Percentiles rank a stretch among this genome's conserved stretches.
These are phyloP conservation scores for Monosporascus sp. DNA, from an alignment of 2,329 filamentous ascomycete genomes.

Conservation along the genomic window DNA sequence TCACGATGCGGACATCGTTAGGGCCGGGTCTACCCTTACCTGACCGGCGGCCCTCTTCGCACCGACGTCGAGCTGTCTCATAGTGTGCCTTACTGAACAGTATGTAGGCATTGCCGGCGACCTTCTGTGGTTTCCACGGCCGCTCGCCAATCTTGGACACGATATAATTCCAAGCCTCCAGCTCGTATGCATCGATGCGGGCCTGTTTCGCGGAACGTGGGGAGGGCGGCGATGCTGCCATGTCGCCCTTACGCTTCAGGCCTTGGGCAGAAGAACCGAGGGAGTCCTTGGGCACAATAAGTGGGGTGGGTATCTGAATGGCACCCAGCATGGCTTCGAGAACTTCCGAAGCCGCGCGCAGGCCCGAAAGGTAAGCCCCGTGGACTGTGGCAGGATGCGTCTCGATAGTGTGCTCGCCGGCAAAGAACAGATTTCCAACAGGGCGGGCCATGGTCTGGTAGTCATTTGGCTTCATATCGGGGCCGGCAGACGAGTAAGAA, in stretches of 20 bases:
- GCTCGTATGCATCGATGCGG: slow-evolving; percentile 53
- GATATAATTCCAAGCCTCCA: slow-evolving; percentile 48
- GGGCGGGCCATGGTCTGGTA: slow-evolving; percentile 87
- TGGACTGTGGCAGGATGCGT: slow-evolving; percentile 97
- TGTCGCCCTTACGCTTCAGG: slow-evolving; percentile 50
- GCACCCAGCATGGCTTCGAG: slow-evolving; percentile 76
- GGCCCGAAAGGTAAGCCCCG: slow-evolving; percentile 88
- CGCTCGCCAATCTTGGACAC: slow-evolving; percentile 64
- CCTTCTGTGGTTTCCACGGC: slow-evolving; percentile 66
- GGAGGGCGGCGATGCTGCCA: slow-evolving; percentile 22
- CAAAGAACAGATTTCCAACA: slow-evolving; percentile 87
- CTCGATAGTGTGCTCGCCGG: slow-evolving; percentile 91
- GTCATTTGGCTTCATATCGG: slow-evolving; percentile 75
- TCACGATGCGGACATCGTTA: slow-evolving; percentile 79
- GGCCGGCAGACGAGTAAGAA: slow-evolving; percentile 91
- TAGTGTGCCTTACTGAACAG: slow-evolving; percentile 79
- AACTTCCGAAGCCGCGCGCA: slow-evolving; percentile 84
- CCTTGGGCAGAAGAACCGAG: slow-evolving; percentile 20
- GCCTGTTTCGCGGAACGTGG: slow-evolving; percentile 46
- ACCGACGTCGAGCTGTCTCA: slow-evolving; percentile 55
- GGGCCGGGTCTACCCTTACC: slow-evolving; percentile 62
- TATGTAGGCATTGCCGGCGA: slow-evolving; percentile 79
- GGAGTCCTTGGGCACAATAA: slow-evolving; percentile 64
- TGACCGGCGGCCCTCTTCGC: slow-evolving; percentile 61
- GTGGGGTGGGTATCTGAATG: slow-evolving; percentile 68